Conservation (phyloP, 768 basidiomycete genomes). For the Trametes cingulata region DNA sequence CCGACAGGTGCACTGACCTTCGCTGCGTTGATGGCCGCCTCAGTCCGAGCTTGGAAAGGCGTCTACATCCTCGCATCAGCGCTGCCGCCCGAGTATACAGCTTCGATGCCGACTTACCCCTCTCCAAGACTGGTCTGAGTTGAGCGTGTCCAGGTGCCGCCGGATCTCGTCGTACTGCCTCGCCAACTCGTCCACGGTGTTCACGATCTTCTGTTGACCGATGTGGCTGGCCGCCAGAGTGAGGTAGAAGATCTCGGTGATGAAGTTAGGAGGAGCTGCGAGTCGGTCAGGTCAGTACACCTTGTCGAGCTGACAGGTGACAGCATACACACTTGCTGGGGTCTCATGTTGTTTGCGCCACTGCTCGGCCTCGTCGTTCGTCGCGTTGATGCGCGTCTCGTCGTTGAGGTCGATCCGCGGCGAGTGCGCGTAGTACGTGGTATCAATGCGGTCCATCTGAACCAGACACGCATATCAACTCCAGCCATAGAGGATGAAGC, state of each 20-base stretch:
- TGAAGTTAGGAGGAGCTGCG: conserved; percentile 79
- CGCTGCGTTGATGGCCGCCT: conserved; percentile 72
- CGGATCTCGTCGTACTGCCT: conserved; percentile 79
- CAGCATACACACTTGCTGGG: conserved; percentile 41
- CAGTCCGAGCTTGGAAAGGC: conserved; percentile 73
- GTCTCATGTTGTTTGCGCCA: conserved; percentile 61
- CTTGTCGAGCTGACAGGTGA: background rate
- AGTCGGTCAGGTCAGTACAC: background rate
- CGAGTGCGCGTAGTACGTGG: conserved; percentile 74
- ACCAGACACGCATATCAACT: background rate
- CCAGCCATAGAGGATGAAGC: background rate
- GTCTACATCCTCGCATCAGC: conserved; percentile 42
- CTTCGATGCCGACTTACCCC: conserved; percentile 62
- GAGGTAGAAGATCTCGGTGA: conserved; percentile 93
- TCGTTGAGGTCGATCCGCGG: conserved; percentile 76
- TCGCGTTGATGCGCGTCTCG: conserved; percentile 93
- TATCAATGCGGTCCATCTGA: conserved; percentile 91
- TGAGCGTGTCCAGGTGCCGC: conserved; percentile 71
- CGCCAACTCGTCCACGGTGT: conserved; percentile 67
- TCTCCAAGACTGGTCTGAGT: conserved; percentile 80
- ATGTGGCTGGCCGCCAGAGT: conserved; percentile 86
- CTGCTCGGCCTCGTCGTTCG: conserved; percentile 77
- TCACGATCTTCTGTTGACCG: conserved; percentile 81
- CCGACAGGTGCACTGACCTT: conserved; percentile 54
- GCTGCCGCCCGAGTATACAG: background rate